Base-by-base conservation (phyloP, 441 rosid genomes). In the Theobroma grandiflorum region DNA sequence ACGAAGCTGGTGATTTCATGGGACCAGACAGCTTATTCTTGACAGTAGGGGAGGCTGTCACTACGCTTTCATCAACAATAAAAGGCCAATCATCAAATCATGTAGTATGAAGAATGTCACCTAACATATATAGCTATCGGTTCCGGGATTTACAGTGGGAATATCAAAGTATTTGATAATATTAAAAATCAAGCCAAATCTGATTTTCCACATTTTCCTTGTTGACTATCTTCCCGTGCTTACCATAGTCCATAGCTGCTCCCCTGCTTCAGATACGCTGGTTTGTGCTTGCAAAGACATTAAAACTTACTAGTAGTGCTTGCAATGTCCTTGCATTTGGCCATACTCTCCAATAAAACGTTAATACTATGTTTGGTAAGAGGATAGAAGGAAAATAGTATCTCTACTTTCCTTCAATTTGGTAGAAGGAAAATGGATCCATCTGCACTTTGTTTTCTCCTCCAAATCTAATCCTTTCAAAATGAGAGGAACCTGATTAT, bases 11-110 rank as follows among this genome's bases (percentile, higher is more conserved):
- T 4, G 89, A 84, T 67, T 79, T 91, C 45, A 75, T 85, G 75
- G 86, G 87, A 67, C 91, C 94, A 18, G 94, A 89, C 64, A 79
- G 84, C 79, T 90, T 95, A 63, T 95, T 75, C 91, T 84, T 96
- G 86, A 90, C 98, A 9, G 92, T 92, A 15, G 97, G 91, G 26
- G 98, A 96, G 83, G 98, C 99, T 63, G 88, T 95, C 68, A 91
- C 97, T 58, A 85, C 91, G 47, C 92, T 93, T 45, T 88, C 96
- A 65, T 88, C 92, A 38, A 35, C 88, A 18, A 57, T 86, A 38
- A 94, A 96, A 81, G 74, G 78, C 77, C 89, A 87, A 66, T 82
- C 90, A 43, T 82, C 90, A 16, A 88, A 20, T 85, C 66, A 81
- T 63, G 92, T 86, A 20, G 91, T 81, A 88, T 7, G n/a, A 57